phyloP scores from a whole-genome alignment of 148 eudicot genomes.

The Rheum nobile region DNA sequence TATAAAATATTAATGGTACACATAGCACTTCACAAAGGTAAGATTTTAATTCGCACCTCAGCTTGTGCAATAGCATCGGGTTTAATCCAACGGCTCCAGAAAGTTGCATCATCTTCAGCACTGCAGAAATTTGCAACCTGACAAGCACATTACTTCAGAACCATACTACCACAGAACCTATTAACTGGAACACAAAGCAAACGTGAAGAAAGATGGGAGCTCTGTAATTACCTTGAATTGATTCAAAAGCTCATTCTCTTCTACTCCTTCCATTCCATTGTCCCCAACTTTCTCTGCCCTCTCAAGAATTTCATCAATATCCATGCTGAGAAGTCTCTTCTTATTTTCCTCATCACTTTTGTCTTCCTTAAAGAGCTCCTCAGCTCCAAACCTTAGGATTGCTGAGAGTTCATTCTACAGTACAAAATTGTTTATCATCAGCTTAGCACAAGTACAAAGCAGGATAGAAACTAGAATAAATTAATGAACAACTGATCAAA shows the following conservation, averaged over 20 bases:
- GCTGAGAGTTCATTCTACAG: constrained; percentile 96
- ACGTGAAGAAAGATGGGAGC: not conserved
- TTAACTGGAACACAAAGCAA: not conserved
- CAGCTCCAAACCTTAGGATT: constrained; percentile 97
- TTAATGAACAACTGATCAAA: not conserved
- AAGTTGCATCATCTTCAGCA: constrained; percentile 96
- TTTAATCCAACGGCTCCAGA: constrained; percentile 99
- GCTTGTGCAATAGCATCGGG: constrained; percentile 84
- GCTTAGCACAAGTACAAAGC: not conserved
- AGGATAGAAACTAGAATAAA: not conserved
- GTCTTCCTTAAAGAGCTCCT: constrained; percentile 92
- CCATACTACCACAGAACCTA: not conserved
- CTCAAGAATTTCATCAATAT: constrained; percentile 97
- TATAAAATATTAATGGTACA: not conserved
- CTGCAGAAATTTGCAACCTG: constrained; percentile 91
- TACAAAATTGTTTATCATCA: constrained; percentile 7
- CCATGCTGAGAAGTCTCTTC: constrained; percentile 79
- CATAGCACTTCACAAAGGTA: not conserved
- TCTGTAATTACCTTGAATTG: constrained; percentile 60
- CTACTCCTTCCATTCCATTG: constrained; percentile 47
- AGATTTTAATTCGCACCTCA: constrained; percentile 36
- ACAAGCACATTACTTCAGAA: constrained; percentile 9
- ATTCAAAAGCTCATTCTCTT: constrained; percentile 78
- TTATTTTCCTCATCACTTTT: constrained; percentile 96
- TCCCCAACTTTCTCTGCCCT: constrained; percentile 99